Evolutionary conservation across 257 asterid species (phyloP).

Genomic region (Nicotiana tabacum): DNA sequence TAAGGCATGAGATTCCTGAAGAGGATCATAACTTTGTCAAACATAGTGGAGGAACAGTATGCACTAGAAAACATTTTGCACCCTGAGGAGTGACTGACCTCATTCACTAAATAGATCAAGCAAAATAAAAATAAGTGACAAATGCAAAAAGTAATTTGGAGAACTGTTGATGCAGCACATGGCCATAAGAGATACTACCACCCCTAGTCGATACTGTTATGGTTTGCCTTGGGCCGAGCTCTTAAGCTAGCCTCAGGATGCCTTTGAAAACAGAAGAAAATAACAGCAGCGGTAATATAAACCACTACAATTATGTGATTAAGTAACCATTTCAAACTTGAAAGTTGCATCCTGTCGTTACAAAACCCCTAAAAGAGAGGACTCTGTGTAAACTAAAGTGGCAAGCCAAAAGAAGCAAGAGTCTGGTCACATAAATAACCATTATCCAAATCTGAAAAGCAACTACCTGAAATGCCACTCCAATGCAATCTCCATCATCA

Average conservation of each 20-base stretch:
- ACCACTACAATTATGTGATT: background rate
- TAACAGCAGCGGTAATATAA: background rate
- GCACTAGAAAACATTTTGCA: background rate
- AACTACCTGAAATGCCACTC: constrained; percentile 94
- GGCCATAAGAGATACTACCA: background rate
- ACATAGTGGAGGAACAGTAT: background rate
- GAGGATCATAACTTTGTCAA: background rate
- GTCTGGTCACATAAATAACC: background rate
- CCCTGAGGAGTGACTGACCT: background rate
- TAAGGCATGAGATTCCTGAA: constrained; percentile 2
- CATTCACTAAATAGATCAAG: constrained; percentile 2
- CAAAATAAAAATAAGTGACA: background rate
- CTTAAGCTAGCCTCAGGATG: background rate
- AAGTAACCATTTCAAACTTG: background rate
- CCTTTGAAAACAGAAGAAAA: background rate
- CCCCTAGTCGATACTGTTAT: background rate
- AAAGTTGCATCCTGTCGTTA: background rate
- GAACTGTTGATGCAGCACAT: background rate
- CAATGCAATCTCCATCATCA: constrained; percentile 88
- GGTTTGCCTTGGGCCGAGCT: background rate
- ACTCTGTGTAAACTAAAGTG: background rate
- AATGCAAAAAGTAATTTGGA: background rate
- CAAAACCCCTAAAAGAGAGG: constrained; percentile 2
- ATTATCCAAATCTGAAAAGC: constrained; percentile 1
- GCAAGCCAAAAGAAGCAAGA: constrained; percentile 1